Evolutionary conservation across 1,284 basidiomycete genomes (phyloP).

Genomic region (Hymenochaete sp.): DNA sequence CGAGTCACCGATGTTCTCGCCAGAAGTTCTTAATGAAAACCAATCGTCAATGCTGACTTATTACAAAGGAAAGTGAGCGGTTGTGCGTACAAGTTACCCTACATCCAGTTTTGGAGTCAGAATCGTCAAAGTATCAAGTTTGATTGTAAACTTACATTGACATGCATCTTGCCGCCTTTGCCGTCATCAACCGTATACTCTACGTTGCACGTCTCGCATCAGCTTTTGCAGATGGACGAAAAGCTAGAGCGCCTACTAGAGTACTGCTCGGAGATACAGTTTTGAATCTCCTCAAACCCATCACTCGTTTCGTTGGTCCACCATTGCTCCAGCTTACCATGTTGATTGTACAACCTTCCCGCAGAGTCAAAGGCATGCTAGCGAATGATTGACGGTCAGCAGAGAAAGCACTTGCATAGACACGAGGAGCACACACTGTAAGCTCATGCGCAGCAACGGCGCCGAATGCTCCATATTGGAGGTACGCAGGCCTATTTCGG

Average conservation of each 20-base stretch:
- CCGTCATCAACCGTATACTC: slow-evolving; percentile 80
- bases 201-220: slow-evolving; percentile 22
- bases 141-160: slow-evolving; percentile 62
- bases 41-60: neutral
- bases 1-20: slow-evolving; percentile 85
- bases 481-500: slow-evolving; percentile 74
- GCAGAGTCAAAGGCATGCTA: slow-evolving; percentile 92
- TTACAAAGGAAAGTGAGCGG: too few relatives aligned
- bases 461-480: slow-evolving; percentile 88
- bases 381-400: slow-evolving; percentile 14
- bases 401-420: slow-evolving; percentile 6
- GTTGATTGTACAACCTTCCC: slow-evolving; percentile 74
- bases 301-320: slow-evolving; percentile 80
- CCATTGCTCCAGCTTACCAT: slow-evolving; percentile 81
- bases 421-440: slow-evolving; percentile 37
- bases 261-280: slow-evolving; percentile 88
- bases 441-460: slow-evolving; percentile 86
- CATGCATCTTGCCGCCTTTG: slow-evolving; percentile 73
- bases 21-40: slow-evolving; percentile 54
- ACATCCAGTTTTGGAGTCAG: slow-evolving; percentile 16
- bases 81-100: slow-evolving; percentile 62
- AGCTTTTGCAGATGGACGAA: neutral
- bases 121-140: slow-evolving; percentile 2
- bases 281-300: slow-evolving; percentile 76
- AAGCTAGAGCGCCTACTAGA: slow-evolving; percentile 42